Evolutionary conservation across 1,284 basidiomycete genomes (phyloP).

Genomic region (Apiotrichum montevideense): DNA sequence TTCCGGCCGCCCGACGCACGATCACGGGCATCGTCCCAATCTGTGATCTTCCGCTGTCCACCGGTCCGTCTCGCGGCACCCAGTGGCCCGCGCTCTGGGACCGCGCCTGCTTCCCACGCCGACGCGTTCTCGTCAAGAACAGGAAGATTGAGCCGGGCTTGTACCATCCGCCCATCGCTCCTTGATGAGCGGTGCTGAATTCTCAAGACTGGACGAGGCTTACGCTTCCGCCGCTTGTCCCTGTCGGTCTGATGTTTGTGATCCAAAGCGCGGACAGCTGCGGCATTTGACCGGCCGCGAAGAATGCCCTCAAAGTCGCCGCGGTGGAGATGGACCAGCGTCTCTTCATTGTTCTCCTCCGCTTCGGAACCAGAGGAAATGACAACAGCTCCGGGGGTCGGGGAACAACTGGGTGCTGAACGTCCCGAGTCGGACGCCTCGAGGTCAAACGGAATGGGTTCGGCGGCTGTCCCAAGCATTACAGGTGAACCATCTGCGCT

Average conservation of each 20-base stretch:
- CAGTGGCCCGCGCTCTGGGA: not conserved
- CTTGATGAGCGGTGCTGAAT: not conserved
- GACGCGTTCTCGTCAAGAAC: conserved; percentile 5
- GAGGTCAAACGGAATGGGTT: not conserved
- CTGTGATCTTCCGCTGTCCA: not conserved
- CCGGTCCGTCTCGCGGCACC: not conserved
- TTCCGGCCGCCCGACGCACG: no score
- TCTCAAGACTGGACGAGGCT: conserved; percentile 23
- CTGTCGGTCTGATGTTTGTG: not conserved
- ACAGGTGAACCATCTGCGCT: no score
- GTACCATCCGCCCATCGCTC: conserved; percentile 9
- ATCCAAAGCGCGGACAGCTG: not conserved
- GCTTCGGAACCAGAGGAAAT: conserved; percentile 22
- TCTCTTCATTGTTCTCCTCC: conserved; percentile 29
- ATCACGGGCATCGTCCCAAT: not conserved
- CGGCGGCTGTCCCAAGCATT: not conserved
- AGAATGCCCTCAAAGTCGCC: conserved; percentile 42
- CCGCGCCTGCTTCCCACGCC: not conserved
- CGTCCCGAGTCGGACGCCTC: conserved; percentile 8
- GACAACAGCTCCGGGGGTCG: conserved; percentile 12
- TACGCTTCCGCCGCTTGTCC: conserved; percentile 1
- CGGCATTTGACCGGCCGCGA: conserved; percentile 9
- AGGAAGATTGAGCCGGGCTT: conserved; percentile 34
- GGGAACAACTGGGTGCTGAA: not conserved
- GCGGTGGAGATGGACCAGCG: conserved; percentile 31